These are phyloP conservation scores for Boehmeria nivea DNA, from an alignment of 306 rosid genomes.

Conservation along the genomic window DNA sequence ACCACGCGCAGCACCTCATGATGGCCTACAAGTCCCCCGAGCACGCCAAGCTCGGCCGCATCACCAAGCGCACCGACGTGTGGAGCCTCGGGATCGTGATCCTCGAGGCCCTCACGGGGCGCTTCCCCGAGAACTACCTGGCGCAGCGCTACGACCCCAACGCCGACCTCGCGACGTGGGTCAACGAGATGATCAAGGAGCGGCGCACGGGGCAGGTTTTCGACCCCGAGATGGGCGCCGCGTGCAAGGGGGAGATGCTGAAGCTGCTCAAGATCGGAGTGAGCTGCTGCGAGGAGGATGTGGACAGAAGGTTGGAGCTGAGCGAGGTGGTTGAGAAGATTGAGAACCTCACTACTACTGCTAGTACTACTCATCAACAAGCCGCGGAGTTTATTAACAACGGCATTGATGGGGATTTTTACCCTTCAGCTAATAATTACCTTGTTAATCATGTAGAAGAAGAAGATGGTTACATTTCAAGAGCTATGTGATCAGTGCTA, in stretches of 20 bases:
- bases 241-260: constrained; percentile 50
- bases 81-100: constrained; percentile 87
- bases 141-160: constrained; percentile 31
- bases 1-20: constrained; percentile 60
- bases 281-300: constrained; percentile 88
- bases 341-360: constrained; percentile 47
- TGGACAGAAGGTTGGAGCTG: constrained; percentile 67
- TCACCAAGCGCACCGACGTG: constrained; percentile 76
- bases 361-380: too few relatives aligned
- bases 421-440: constrained; percentile 11
- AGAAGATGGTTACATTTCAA: constrained; percentile 33
- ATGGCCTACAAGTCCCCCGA: constrained; percentile 94
- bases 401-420: constrained; percentile 25
- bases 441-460: constrained; percentile 21
- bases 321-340: constrained; percentile 53
- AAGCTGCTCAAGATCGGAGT: constrained; percentile 80
- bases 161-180: constrained; percentile 75
- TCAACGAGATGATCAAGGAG: constrained; percentile 63
- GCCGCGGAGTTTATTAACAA: too few relatives aligned
- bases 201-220: constrained; percentile 58
- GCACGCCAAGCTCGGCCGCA: constrained; percentile 59
- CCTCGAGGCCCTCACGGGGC: constrained; percentile 70
- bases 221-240: constrained; percentile 62
- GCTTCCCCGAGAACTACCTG: constrained; percentile 87
- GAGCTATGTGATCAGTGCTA: constrained; percentile 36